These are phyloP conservation scores for Leptographium wingfieldii DNA, from an alignment of 2,329 filamentous ascomycete species.

Conservation along the genomic window DNA sequence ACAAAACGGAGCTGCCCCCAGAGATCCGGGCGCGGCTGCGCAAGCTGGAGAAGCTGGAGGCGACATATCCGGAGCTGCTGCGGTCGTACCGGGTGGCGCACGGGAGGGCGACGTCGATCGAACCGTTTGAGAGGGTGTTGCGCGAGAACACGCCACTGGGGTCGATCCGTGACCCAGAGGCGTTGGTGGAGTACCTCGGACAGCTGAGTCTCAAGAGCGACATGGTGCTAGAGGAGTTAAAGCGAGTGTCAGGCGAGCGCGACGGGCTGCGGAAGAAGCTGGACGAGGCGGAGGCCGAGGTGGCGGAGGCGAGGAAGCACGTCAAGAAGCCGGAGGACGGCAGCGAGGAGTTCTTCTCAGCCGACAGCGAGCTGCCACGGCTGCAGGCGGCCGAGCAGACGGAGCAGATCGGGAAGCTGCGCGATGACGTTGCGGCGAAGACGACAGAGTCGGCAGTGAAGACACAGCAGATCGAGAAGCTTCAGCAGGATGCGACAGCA, in stretches of 20 bases:
- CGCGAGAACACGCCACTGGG: slow-evolving; percentile 87
- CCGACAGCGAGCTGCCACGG: slow-evolving; percentile 67
- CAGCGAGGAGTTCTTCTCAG: slow-evolving; percentile 65
- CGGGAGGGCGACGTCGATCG: slow-evolving; percentile 71
- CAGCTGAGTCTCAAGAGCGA: slow-evolving; percentile 76
- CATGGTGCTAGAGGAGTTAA: slow-evolving; percentile 90
- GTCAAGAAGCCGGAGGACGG: slow-evolving; percentile 13
- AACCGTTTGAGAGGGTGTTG: slow-evolving; percentile 82
- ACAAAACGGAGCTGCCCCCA: slow-evolving; percentile 47
- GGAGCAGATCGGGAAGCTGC: background rate
- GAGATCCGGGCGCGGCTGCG: slow-evolving; percentile 66
- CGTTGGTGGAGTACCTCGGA: slow-evolving; percentile 79
- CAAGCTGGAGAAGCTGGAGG: slow-evolving; percentile 81
- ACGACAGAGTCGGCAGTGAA: slow-evolving; percentile 29
- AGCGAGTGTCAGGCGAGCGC: slow-evolving; percentile 69
- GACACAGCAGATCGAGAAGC: slow-evolving; percentile 53
- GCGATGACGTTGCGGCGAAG: slow-evolving; percentile 21
- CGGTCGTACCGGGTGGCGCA: slow-evolving; percentile 89
- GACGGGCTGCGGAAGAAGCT: slow-evolving; percentile 68
- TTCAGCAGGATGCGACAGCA: slow-evolving; percentile 45
- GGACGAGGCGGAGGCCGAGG: slow-evolving; percentile 40
- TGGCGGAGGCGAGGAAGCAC: slow-evolving; percentile 22
- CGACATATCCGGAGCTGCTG: slow-evolving; percentile 81
- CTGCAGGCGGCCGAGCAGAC: background rate
- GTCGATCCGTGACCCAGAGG: slow-evolving; percentile 73